phyloP scores from a whole-genome alignment of 306 rosid genomes.

The Inga oerstediana region DNA sequence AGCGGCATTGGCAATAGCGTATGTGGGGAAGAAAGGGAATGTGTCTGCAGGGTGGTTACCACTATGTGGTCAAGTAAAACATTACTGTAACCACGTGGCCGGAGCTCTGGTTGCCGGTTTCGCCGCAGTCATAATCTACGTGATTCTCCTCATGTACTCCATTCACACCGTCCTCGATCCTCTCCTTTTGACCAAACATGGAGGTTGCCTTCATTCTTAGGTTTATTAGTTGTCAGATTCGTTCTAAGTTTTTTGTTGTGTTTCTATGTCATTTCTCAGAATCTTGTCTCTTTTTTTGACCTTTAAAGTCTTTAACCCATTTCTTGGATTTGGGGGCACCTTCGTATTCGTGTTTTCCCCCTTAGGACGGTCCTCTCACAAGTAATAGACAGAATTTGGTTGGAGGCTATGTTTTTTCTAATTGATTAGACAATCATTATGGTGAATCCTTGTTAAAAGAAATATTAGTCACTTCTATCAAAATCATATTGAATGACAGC shows the following conservation, averaged over 20 bases:
- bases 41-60: slow-evolving; percentile 78
- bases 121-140: slow-evolving; percentile 43
- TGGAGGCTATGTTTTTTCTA: neutral
- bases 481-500: neutral
- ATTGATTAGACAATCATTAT: neutral
- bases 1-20: slow-evolving; percentile 72
- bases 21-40: slow-evolving; percentile 79
- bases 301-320: neutral
- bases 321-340: neutral
- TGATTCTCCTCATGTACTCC: slow-evolving; percentile 55
- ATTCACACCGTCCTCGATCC: slow-evolving; percentile 64
- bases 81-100: slow-evolving; percentile 57
- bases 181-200: slow-evolving; percentile 39
- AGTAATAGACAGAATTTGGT: neutral
- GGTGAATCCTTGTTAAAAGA: neutral
- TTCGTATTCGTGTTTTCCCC: neutral
- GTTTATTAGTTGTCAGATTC: neutral
- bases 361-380: neutral
- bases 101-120: slow-evolving; percentile 62
- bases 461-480: neutral
- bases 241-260: neutral
- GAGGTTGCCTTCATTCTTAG: neutral
- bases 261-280: neutral
- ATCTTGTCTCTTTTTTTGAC: neutral
- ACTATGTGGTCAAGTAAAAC: slow-evolving; percentile 64